phyloP scores from a whole-genome alignment of 2,329 filamentous ascomycete genomes.

The Pseudocercospora crystallina region DNA sequence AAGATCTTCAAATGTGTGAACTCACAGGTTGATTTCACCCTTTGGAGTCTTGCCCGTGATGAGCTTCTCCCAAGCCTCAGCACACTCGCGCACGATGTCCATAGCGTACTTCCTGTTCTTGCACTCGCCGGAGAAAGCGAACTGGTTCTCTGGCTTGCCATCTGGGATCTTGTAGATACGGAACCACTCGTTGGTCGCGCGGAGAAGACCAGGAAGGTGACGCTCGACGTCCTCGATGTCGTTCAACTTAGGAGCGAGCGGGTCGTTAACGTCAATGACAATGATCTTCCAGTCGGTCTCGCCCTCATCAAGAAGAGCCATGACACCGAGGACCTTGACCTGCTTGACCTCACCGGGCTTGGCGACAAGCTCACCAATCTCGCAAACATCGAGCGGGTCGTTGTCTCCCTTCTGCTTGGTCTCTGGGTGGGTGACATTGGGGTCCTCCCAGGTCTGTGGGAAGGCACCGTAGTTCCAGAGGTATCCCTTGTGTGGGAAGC shows the following conservation, averaged over 20 bases:
- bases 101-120: conserved; percentile 99
- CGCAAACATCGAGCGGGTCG: conserved; percentile 98
- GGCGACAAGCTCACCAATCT: conserved; percentile 97
- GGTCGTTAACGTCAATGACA: conserved; percentile 97
- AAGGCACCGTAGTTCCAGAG: conserved; percentile 99
- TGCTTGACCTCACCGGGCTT: conserved; percentile 98
- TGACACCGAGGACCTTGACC: conserved; percentile 99
- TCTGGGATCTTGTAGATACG: conserved; percentile 99
- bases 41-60: conserved; percentile 83
- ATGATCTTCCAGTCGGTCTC: conserved; percentile 99
- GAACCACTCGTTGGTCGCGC: conserved; percentile 99
- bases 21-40: conserved; percentile 80
- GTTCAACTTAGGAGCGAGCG: conserved; percentile 92
- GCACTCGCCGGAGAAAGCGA: conserved; percentile 99
- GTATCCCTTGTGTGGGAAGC: conserved; percentile 99
- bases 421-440: conserved; percentile 91
- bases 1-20: conserved; percentile 28
- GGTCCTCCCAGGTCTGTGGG: conserved; percentile 99
- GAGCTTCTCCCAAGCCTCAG: conserved; percentile 94
- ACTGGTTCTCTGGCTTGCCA: conserved; percentile 99
- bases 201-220: conserved; percentile 92
- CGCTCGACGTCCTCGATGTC: conserved; percentile 99
- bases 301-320: conserved; percentile 98
- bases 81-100: conserved; percentile 93
- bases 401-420: conserved; percentile 99